A percentile compares a stretch with the other conserved stretches of the same genome.
Evolutionary conservation across 352 stramenopile genomes (phyloP).

Genomic region (Phytophthora vignae): DNA sequence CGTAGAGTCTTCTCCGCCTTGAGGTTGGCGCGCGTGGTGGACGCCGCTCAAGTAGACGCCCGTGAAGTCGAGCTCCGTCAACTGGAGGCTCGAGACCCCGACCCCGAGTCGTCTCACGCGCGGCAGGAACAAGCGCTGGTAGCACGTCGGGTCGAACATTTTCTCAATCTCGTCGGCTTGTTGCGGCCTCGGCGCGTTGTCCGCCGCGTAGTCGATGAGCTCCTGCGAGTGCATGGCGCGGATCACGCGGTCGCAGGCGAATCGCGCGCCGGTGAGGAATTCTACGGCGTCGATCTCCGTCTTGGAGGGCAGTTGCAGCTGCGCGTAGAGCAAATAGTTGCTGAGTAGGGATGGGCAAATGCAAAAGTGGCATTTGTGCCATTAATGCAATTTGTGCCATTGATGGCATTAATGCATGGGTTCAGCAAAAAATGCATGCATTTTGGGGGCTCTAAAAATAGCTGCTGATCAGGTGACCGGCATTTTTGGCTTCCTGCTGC

Average conservation of each 20-base stretch:
- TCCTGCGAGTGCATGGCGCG: constrained; percentile 65
- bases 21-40: constrained; percentile 31
- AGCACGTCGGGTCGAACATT: constrained; percentile 31
- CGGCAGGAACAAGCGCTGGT: constrained; percentile 34
- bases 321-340: constrained; percentile 52
- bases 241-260: constrained; percentile 55
- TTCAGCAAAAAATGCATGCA: too few relatives aligned
- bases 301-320: constrained; percentile 56
- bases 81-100: constrained; percentile 24
- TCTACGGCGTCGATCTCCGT: constrained; percentile 61
- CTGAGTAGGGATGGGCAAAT: too few relatives aligned
- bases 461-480: too few relatives aligned
- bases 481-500: too few relatives aligned
- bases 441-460: too few relatives aligned
- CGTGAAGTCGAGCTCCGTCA: constrained; percentile 48
- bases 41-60: constrained; percentile 38
- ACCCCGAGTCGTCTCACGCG: constrained; percentile 32
- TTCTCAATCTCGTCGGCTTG: constrained; percentile 18
- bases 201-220: constrained; percentile 55
- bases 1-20: constrained; percentile 33
- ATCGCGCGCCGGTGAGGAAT: constrained; percentile 59
- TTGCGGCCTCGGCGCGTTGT: constrained; percentile 21
- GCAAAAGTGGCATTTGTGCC: too few relatives aligned
- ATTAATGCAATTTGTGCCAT: too few relatives aligned
- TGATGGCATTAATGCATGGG: too few relatives aligned